Base-by-base conservation (phyloP, 176 grass and related monocot genomes). In the Elymus sibiricus region DNA sequence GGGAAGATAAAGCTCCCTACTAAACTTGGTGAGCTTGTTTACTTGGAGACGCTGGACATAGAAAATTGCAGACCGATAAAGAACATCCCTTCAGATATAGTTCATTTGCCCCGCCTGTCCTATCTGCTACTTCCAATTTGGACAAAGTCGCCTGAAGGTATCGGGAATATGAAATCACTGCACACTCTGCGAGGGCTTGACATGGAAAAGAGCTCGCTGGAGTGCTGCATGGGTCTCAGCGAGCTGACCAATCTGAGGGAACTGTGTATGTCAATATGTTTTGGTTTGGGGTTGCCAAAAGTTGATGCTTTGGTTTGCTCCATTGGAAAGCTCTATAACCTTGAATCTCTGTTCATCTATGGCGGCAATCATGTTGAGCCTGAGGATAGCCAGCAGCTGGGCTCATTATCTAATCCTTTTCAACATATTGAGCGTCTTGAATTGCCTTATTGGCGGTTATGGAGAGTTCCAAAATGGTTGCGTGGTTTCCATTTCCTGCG, bases 41-140 rank as follows among this genome's bases (percentile, higher is more conserved):
- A 44, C 43, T 44, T 44, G 43, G 64, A 68, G 29, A 68, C 64
- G 3, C 15, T 35, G 15, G 31, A 68, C 28, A 31, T 35, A 68
- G 2, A 44, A 11, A 44, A 19, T 4, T 7, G 29, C 2, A 0
- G 0, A 31, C 1, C 1, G 6, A 2, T 16, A 3, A 5, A 66
- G 6, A 66, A 2, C 13, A 7, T 66, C 64, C 64, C 64, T 16
- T 32, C 27, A 17, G 64, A 66, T 32, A 66, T 66, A 28, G 5
- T 64, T 64, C 61, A 64, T 25, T 64, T 64, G 12, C 11, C 61
- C 24, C 25, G 61, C 61, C 6, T 64, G 61, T 64, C 61, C 61
- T 28, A 64, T 64, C 61, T 28, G 25, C 11, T 5, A 15, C 61
- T 64, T 28, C 25, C 25, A 28, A 14, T 1, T 28, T 1, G 5